Conservation (phyloP, 2,329 filamentous ascomycete genomes). For the Xylaria sp. region DNA sequence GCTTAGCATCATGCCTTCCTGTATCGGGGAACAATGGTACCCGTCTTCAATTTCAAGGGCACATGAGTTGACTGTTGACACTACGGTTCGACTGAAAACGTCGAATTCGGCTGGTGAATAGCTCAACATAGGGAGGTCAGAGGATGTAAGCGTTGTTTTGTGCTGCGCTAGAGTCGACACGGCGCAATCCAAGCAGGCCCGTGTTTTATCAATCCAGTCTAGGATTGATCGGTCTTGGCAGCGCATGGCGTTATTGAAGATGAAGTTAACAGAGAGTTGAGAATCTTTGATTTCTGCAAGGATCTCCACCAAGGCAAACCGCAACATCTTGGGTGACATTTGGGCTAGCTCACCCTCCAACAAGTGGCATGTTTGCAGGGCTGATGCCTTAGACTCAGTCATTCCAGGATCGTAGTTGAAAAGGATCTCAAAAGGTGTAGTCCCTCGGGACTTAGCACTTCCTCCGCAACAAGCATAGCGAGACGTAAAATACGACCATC, state of each 20-base stretch:
- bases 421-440: slow-evolving; percentile 8
- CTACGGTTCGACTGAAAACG: neutral
- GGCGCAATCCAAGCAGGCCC: neutral
- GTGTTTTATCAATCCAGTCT: slow-evolving; percentile 15
- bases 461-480: neutral
- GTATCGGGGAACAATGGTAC: slow-evolving; percentile 12
- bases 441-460: neutral
- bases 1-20: slow-evolving; percentile 11
- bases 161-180: neutral
- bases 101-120: slow-evolving; percentile 12
- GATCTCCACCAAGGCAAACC: slow-evolving; percentile 18
- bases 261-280: neutral
- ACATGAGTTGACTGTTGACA: neutral
- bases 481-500: slow-evolving; percentile 10
- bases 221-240: neutral
- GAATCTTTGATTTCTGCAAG: slow-evolving; percentile 6
- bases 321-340: neutral
- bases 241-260: slow-evolving; percentile 16
- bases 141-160: neutral
- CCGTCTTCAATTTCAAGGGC: slow-evolving; percentile 12
- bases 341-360: neutral
- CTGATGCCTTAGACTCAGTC: neutral
- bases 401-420: slow-evolving; percentile 18
- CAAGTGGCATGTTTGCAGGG: neutral
- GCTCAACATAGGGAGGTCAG: slow-evolving; percentile 11